Conservation (phyloP, 1,284 basidiomycete genomes). For the Pyrrhoderma noxium region DNA sequence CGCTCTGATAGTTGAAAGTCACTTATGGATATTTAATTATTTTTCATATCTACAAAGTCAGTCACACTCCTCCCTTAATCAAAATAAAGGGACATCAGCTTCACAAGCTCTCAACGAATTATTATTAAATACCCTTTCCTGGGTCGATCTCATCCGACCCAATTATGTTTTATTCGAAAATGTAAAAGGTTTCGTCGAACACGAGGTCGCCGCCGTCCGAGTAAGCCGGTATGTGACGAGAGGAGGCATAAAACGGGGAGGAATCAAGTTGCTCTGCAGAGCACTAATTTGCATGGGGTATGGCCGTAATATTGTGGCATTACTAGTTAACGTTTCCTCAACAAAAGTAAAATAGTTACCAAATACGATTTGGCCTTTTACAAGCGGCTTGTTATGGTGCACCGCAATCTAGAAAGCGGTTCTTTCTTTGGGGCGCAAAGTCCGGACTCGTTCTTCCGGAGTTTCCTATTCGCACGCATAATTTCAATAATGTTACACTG, state of each 20-base stretch:
- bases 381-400: slow-evolving; percentile 70
- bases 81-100: slow-evolving; percentile 28
- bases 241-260: slow-evolving; percentile 60
- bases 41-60: slow-evolving; percentile 32
- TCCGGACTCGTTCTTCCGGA: slow-evolving; percentile 45
- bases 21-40: no score
- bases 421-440: slow-evolving; percentile 61
- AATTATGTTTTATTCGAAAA: slow-evolving; percentile 65
- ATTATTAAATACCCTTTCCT: slow-evolving; percentile 53
- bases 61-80: slow-evolving; percentile 47
- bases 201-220: slow-evolving; percentile 46
- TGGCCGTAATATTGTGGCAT: not conserved
- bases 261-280: slow-evolving; percentile 52
- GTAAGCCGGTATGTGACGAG: slow-evolving; percentile 38
- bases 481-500: slow-evolving; percentile 43
- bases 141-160: slow-evolving; percentile 54
- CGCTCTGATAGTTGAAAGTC: slow-evolving; percentile 15
- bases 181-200: slow-evolving; percentile 59
- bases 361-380: slow-evolving; percentile 52
- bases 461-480: slow-evolving; percentile 64
- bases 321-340: slow-evolving; percentile 1
- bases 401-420: slow-evolving; percentile 61
- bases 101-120: slow-evolving; percentile 49
- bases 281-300: slow-evolving; percentile 58
- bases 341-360: slow-evolving; percentile 43